phyloP scores from a whole-genome alignment of 2,329 filamentous ascomycete genomes.

The Exutisphaerella laricina region DNA sequence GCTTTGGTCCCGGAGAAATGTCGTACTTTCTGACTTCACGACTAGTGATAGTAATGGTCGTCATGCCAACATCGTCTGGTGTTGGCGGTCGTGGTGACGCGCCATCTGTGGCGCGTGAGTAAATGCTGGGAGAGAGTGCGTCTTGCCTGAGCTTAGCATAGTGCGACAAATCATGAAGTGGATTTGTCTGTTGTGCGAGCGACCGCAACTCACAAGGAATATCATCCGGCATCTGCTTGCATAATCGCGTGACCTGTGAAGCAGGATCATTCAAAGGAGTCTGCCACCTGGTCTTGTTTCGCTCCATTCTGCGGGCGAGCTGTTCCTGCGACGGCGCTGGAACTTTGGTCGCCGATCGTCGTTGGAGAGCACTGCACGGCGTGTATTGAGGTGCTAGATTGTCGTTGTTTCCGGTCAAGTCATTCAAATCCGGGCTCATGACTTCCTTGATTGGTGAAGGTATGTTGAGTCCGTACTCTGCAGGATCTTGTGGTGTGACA shows the following conservation, averaged over 20 bases:
- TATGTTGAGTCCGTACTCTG: slow-evolving; percentile 12
- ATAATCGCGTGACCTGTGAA: slow-evolving; percentile 30
- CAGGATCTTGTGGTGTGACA: slow-evolving; percentile 23
- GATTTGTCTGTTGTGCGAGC: slow-evolving; percentile 14
- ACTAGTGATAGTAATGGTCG: slow-evolving; percentile 41
- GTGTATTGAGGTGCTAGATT: slow-evolving; percentile 9
- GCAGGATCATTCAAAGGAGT: slow-evolving; percentile 35
- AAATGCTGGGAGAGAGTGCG: slow-evolving; percentile 41
- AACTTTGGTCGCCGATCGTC: slow-evolving; percentile 20
- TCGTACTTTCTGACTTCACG: slow-evolving; percentile 42
- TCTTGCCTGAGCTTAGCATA: slow-evolving; percentile 14
- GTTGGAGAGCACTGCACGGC: slow-evolving; percentile 18
- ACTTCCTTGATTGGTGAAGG: slow-evolving; percentile 27
- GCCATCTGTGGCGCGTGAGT: slow-evolving; percentile 41
- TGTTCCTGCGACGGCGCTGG: slow-evolving; percentile 36
- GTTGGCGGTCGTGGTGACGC: slow-evolving; percentile 30
- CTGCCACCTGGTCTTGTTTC: slow-evolving; percentile 40
- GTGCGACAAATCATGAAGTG: slow-evolving; percentile 21
- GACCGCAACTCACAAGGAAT: slow-evolving; percentile 32
- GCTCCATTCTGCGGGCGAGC: slow-evolving; percentile 36
- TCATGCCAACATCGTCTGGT: slow-evolving; percentile 28
- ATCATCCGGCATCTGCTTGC: slow-evolving; percentile 21
- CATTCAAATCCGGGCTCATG: slow-evolving; percentile 15
- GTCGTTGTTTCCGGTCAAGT: slow-evolving; percentile 5
- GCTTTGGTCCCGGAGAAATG: slow-evolving; percentile 27